Evolutionary conservation across 2,329 filamentous ascomycete species (phyloP).

Genomic region (Aspergillus piperis): DNA sequence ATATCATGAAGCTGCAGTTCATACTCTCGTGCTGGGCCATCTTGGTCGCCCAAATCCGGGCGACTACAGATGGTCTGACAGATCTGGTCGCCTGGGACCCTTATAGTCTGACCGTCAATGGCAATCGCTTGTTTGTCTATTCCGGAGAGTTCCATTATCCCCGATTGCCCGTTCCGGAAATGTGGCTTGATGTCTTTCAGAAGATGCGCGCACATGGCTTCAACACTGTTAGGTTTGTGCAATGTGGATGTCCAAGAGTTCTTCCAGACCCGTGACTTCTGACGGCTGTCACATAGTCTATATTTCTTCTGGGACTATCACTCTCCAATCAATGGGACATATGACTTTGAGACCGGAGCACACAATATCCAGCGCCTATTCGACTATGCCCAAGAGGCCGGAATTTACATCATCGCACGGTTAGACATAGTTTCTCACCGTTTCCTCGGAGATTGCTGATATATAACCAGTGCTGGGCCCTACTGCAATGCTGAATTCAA

Average conservation of each 20-base stretch:
- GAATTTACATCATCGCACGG: slow-evolving; percentile 69
- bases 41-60: not conserved
- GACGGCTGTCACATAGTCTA: slow-evolving; percentile 48
- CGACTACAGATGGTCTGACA: slow-evolving; percentile 2
- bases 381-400: slow-evolving; percentile 7
- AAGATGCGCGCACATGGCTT: slow-evolving; percentile 76
- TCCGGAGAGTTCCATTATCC: slow-evolving; percentile 72
- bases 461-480: slow-evolving; percentile 54
- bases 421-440: not conserved
- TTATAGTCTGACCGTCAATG: slow-evolving; percentile 52
- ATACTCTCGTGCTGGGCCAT: not conserved
- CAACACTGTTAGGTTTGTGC: slow-evolving; percentile 2
- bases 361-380: slow-evolving; percentile 35
- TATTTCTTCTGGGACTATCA: slow-evolving; percentile 71
- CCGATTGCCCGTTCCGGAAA: slow-evolving; percentile 58
- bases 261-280: slow-evolving; percentile 50
- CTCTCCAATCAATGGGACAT: slow-evolving; percentile 61
- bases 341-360: slow-evolving; percentile 56
- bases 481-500: slow-evolving; percentile 76
- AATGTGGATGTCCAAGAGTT: not conserved
- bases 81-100: slow-evolving; percentile 8
- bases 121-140: slow-evolving; percentile 68
- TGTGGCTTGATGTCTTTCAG: slow-evolving; percentile 73
- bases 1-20: slow-evolving; percentile 2
- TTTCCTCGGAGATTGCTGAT: not conserved